A percentile compares a stretch with the other conserved stretches of the same genome.
Conservation (phyloP, 805 yeast species). For the Pichia manshurica region DNA sequence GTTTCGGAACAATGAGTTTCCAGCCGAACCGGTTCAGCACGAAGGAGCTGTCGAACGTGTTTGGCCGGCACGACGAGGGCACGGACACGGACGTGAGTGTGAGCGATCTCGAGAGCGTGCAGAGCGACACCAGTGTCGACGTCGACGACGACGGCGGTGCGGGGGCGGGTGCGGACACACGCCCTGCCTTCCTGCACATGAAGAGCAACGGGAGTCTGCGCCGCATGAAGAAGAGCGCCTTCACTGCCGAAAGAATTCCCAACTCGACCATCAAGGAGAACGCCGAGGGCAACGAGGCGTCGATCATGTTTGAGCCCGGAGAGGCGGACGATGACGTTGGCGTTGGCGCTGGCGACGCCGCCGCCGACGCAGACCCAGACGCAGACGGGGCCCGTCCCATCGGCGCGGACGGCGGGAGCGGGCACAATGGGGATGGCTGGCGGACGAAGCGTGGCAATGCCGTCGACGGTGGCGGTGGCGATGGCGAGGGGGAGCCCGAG, state of each 20-base stretch:
- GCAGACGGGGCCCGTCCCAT: too few relatives aligned
- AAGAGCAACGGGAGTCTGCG: constrained; percentile 3
- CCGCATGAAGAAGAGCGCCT: constrained; percentile 28
- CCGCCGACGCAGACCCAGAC: too few relatives aligned
- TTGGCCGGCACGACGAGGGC: background rate
- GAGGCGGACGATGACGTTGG: background rate
- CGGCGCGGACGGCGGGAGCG: too few relatives aligned
- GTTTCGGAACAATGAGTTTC: constrained; percentile 13
- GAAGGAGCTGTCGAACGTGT: constrained; percentile 7
- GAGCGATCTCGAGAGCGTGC: constrained; percentile 5
- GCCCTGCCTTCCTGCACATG: background rate
- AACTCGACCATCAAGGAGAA: constrained; percentile 61
- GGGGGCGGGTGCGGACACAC: background rate
- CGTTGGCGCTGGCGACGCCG: background rate
- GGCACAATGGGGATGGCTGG: too few relatives aligned
- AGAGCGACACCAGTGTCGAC: constrained; percentile 5
- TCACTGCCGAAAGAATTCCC: constrained; percentile 69
- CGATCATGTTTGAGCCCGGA: constrained; percentile 40
- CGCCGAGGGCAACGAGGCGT: constrained; percentile 62
- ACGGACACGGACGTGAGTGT: background rate
- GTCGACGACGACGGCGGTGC: background rate
- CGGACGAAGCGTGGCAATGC: background rate
- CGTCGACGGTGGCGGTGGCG: background rate
- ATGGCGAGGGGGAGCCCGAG: background rate
- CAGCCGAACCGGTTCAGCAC: constrained; percentile 10